Evolutionary conservation across 139 green algal species (phyloP), one percentile per base, ranked within the genome.

Genomic region (Desmodesmus armatus): DNA sequence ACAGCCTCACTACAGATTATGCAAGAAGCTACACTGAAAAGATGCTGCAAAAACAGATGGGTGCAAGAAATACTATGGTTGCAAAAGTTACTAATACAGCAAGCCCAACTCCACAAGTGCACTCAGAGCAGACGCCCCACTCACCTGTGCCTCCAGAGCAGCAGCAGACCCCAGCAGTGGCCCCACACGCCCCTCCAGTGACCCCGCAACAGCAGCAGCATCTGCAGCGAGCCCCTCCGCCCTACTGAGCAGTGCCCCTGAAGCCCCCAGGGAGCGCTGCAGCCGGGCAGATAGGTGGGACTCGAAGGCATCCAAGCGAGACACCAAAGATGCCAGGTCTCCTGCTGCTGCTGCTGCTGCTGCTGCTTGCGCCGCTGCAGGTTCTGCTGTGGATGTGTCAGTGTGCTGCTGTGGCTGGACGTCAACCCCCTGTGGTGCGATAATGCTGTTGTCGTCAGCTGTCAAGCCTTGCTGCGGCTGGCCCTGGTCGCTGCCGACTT

Each of bases 141-240:
- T 51, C 51, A 81, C 74, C 74, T 79, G 71, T 47, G 78, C n/a
- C 62, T 84, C 78, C 11, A 84, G 39, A 25, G 39, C 78, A 63
- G 78, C 78, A 41, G 78, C 37, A 71, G 78, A 60, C 25, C 27
- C 44, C 78, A 84, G 63, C 78, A 84, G 55, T 5, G 21, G 9
- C 3, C 6, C 43, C 27, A 84, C 39, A 11, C 65, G 62, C 11
- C 29, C 78, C 13, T 84, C 78, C n/a, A 76, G 6, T n/a, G 40
- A 60, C 29, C 11, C 63, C 15, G 31, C 60, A 27, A 40, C 63
- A 43, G 58, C 78, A 63, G 62, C 62, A 35, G 78, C 78, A 40
- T 6, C 33, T 15, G n/a, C 62, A 27, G 62, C 60, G 11, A 84
- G 78, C 78, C 62, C 40, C 29, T 84, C 60, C 0, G 40, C 58